A percentile compares a stretch with the other conserved stretches of the same genome.
phyloP scores from a whole-genome alignment of 805 yeast genomes.

The Kregervanrija delftensis region DNA sequence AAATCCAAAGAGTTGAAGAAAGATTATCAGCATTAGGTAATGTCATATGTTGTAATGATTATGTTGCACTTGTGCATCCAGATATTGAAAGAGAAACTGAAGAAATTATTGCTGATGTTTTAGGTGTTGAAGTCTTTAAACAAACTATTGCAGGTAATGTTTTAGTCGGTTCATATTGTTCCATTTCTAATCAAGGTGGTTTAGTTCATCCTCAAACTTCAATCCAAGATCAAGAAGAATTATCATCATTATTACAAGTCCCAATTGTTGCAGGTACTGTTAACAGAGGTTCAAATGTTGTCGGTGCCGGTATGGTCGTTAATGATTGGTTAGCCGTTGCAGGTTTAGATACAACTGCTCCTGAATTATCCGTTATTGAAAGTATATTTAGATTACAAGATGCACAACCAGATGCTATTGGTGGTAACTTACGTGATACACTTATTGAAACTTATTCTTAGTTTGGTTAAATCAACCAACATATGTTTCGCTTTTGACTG shows the following conservation, averaged over 20 bases:
- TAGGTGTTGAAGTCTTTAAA: conserved; percentile 98
- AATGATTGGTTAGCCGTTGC: conserved; percentile 97
- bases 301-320: conserved; percentile 98
- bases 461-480: conserved; percentile 3
- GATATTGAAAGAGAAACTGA: conserved; percentile 99
- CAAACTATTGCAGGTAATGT: conserved; percentile 99
- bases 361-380: conserved; percentile 94
- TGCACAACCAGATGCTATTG: conserved; percentile 80
- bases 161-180: conserved; percentile 92
- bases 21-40: conserved; percentile 95
- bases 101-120: conserved; percentile 94
- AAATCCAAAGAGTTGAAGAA: conserved; percentile 97
- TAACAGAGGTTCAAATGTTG: conserved; percentile 94
- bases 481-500: not conserved
- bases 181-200: conserved; percentile 96
- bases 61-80: conserved; percentile 98
- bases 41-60: conserved; percentile 97
- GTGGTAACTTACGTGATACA: conserved; percentile 84
- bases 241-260: conserved; percentile 89
- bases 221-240: conserved; percentile 96
- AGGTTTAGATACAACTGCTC: conserved; percentile 97
- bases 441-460: conserved; percentile 86
- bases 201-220: conserved; percentile 97
- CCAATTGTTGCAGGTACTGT: conserved; percentile 98
- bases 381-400: conserved; percentile 92